A percentile compares a stretch with the other conserved stretches of the same genome.
phyloP scores from a whole-genome alignment of 768 basidiomycete species.

The Boletus pseudopeckii region DNA sequence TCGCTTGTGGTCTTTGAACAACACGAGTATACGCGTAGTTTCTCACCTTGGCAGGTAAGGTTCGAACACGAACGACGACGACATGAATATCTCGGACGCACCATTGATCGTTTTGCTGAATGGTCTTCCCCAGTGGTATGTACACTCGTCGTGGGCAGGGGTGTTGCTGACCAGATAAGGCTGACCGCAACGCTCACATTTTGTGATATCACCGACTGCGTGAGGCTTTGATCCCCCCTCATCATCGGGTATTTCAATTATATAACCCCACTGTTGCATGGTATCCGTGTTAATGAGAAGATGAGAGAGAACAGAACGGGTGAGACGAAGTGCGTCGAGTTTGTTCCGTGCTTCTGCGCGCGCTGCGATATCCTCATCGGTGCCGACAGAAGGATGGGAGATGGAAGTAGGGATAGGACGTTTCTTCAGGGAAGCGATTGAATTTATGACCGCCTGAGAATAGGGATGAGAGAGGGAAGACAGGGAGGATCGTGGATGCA shows the following conservation, averaged over 20 bases:
- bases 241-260: constrained; percentile 63
- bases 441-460: constrained; percentile 48
- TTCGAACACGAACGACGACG: neutral
- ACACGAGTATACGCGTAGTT: constrained; percentile 68
- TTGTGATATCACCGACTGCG: constrained; percentile 55
- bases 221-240: constrained; percentile 63
- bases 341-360: constrained; percentile 56
- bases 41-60: constrained; percentile 50
- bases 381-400: constrained; percentile 74
- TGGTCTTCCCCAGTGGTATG: constrained; percentile 79
- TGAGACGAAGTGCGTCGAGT: constrained; percentile 51
- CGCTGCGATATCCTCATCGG: constrained; percentile 57
- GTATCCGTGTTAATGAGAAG: constrained; percentile 57
- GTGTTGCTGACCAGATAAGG: constrained; percentile 64
- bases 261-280: constrained; percentile 66
- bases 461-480: constrained; percentile 10
- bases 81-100: constrained; percentile 27
- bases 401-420: constrained; percentile 53
- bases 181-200: constrained; percentile 78
- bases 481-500: constrained; percentile 17
- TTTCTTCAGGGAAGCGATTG: constrained; percentile 49
- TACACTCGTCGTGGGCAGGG: constrained; percentile 61
- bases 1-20: constrained; percentile 62
- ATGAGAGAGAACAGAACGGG: constrained; percentile 49
- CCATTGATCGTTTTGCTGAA: constrained; percentile 64